These are phyloP conservation scores for Pythium volutum DNA, from an alignment of 352 stramenopile species.

Conservation along the genomic window DNA sequence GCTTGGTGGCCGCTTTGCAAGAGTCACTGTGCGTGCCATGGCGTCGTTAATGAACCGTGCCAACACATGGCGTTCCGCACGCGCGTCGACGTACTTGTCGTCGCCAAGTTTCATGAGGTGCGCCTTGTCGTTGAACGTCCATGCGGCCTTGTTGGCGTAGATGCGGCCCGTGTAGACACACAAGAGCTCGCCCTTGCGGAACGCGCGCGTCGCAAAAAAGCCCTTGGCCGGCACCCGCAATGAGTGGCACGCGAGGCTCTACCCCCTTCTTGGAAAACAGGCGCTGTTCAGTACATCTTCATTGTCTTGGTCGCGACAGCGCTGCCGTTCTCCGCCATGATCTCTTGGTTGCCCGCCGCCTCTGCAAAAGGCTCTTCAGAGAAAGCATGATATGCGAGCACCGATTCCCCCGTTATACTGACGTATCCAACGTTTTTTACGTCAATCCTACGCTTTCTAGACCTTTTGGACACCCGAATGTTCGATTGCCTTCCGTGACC, in stretches of 20 bases:
- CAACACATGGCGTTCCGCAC: constrained; percentile 39
- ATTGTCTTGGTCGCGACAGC: neutral
- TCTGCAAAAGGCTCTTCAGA: neutral
- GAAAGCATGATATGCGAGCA: neutral
- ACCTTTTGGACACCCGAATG: too few relatives aligned
- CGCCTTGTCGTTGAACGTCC: constrained; percentile 58
- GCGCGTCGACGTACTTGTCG: constrained; percentile 70
- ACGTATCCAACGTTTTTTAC: too few relatives aligned
- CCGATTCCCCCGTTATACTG: neutral
- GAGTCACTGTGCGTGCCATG: constrained; percentile 57
- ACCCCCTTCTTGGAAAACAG: constrained; percentile 28
- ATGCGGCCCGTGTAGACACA: constrained; percentile 31
- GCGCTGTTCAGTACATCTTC: neutral
- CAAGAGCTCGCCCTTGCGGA: constrained; percentile 21
- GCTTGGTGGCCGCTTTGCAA: constrained; percentile 55
- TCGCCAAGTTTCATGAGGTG: constrained; percentile 83
- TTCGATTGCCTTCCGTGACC: constrained; percentile 5
- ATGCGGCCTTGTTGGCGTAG: constrained; percentile 38
- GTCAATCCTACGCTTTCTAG: too few relatives aligned
- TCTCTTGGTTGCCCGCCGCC: neutral
- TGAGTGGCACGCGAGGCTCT: constrained; percentile 38
- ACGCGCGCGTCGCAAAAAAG: constrained; percentile 39
- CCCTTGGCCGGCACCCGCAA: constrained; percentile 46
- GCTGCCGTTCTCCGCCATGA: neutral
- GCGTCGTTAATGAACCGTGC: constrained; percentile 82